Base-by-base conservation (phyloP, 768 basidiomycete species). In the Rhodotorula taiwanensis region DNA sequence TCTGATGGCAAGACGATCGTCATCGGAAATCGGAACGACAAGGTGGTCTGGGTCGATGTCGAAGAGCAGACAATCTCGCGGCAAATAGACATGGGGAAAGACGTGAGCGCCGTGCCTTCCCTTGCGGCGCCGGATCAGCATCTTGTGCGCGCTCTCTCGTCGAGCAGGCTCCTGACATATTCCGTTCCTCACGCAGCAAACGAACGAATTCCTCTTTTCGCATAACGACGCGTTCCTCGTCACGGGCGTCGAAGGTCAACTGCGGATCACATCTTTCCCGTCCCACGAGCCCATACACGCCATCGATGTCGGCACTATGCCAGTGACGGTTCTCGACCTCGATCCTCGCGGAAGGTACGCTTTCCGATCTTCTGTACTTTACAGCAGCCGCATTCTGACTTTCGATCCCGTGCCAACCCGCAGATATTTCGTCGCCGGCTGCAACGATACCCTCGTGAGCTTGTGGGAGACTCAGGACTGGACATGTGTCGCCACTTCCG, bases 401-500 rank as follows among this genome's bases (percentile, higher is more conserved):
- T 18, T 41, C 39, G 39, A 25, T 25, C 20, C n/a, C n/a, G 23
- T 25, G 7, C 27, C 5, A 10, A 36, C 18, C 16, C 15, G 20
- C 42, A 70, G 70, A 41, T 72, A 71, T 47, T 39, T 72, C n/a
- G 62, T 58, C 6, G 67, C 67, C 9, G 72, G 67, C 2, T 52
- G 65, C 1, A 71, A 70, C 52, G 72, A 72, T 50, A 66, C 72
- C 30, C 49, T 57, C 2, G 43, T 69, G 23, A 69, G 60, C 11
- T 42, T 72, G 50, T 71, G 70, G 70, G 72, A 72, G 21, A 64
- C 70, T 33, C 41, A 30, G 6, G 67, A 69, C 27, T 71, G 62
- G 62, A 67, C 63, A 13, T 72, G 72, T 48, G 62, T 62, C 0
- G 56, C 55, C 0, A 64, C 70, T 5, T 30, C 69, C 21, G 66